A percentile compares a stretch with the other conserved stretches of the same genome.
Conservation (phyloP, 768 basidiomycete genomes). For the Nidula microcarpa region DNA sequence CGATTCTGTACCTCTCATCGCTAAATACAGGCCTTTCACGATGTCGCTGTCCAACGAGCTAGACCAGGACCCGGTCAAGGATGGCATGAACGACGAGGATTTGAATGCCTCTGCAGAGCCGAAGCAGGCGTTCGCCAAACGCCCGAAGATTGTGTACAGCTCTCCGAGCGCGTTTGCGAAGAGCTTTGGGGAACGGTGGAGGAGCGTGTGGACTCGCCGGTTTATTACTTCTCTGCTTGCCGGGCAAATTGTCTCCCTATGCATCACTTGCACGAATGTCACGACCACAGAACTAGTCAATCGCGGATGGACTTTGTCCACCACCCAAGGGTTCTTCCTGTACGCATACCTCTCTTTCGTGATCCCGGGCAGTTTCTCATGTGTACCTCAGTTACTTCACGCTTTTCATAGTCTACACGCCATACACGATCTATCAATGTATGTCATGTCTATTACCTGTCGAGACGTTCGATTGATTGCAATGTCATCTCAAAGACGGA, state of each 20-base stretch:
- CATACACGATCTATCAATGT: constrained; percentile 90
- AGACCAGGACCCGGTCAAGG: too few relatives aligned
- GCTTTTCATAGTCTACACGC: constrained; percentile 73
- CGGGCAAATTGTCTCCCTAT: constrained; percentile 81
- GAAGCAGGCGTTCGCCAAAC: not conserved
- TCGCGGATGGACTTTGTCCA: constrained; percentile 70
- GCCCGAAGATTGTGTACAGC: constrained; percentile 49
- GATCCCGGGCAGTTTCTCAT: not conserved
- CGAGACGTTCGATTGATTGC: not conserved
- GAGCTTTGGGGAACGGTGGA: constrained; percentile 60
- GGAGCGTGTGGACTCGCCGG: constrained; percentile 73
- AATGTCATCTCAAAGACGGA: constrained; percentile 51
- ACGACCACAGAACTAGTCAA: constrained; percentile 75
- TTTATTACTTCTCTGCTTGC: constrained; percentile 69
- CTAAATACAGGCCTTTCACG: too few relatives aligned
- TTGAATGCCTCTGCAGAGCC: too few relatives aligned
- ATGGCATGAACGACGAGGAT: too few relatives aligned
- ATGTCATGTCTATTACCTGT: constrained; percentile 16
- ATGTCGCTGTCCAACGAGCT: too few relatives aligned
- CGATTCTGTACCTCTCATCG: too few relatives aligned
- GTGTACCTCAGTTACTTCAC: constrained; percentile 63
- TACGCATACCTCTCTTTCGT: constrained; percentile 30
- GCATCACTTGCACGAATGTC: constrained; percentile 87
- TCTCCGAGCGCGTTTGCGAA: constrained; percentile 49
- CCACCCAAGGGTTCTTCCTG: constrained; percentile 85